phyloP scores from a whole-genome alignment of 208 protist genomes.

The Leishmania braziliensis region DNA sequence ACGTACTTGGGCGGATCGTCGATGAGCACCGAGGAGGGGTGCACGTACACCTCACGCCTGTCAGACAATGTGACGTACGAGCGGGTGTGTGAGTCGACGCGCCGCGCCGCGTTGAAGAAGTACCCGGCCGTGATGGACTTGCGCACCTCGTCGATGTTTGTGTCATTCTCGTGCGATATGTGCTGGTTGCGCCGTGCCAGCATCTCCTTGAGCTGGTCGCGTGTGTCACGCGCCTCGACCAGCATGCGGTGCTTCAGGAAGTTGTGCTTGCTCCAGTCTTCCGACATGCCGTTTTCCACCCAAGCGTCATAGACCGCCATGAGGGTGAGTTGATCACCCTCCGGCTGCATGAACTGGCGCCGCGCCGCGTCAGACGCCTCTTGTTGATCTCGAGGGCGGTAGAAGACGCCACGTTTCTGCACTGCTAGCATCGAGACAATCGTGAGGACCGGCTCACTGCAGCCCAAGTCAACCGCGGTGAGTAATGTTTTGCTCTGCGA shows the following conservation, averaged over 20 bases:
- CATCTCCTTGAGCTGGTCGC: conserved; percentile 96
- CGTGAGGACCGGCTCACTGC: conserved; percentile 97
- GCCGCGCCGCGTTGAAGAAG: conserved; percentile 97
- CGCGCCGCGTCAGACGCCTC: conserved; percentile 96
- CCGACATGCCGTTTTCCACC: conserved; percentile 88
- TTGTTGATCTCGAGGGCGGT: conserved; percentile 89
- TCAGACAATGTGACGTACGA: conserved; percentile 88
- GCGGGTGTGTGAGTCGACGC: conserved; percentile 76
- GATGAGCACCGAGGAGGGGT: conserved; percentile 84
- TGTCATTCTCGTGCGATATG: conserved; percentile 92
- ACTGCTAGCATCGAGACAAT: conserved; percentile 98
- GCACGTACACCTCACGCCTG: conserved; percentile 87
- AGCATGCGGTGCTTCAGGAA: conserved; percentile 98
- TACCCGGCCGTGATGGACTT: conserved; percentile 97
- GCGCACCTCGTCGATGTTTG: conserved; percentile 90
- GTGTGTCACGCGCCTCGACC: conserved; percentile 95
- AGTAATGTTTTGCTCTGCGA: conserved; percentile 98
- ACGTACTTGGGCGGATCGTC: conserved; percentile 95
- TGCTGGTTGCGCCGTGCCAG: conserved; percentile 95
- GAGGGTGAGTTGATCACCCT: conserved; percentile 97
- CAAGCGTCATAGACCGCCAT: conserved; percentile 96
- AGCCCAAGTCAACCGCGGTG: conserved; percentile 95
- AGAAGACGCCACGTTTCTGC: conserved; percentile 92
- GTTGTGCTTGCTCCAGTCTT: conserved; percentile 97
- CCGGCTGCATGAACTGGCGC: conserved; percentile 95